Conservation (phyloP, 176 grass and related monocot species). For the Carex scoparia region DNA sequence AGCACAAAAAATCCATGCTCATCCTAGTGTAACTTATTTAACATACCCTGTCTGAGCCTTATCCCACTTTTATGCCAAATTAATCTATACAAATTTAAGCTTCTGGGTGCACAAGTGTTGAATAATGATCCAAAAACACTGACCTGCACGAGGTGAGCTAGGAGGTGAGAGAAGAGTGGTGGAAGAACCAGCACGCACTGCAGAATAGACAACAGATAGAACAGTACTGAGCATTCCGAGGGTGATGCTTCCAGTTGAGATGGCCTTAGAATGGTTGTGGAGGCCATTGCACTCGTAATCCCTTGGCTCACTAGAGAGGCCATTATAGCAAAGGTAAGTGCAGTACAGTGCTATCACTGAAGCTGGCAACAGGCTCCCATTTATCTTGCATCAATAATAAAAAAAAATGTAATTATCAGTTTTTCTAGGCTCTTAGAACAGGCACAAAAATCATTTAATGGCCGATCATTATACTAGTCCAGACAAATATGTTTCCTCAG, state of each 20-base stretch:
- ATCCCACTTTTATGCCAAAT: background rate
- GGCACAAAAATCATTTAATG: background rate
- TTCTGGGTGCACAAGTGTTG: background rate
- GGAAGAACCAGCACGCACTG: conserved; percentile 93
- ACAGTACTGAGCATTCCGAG: conserved; percentile 82
- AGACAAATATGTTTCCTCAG: background rate
- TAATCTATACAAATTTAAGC: background rate
- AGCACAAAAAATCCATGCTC: background rate
- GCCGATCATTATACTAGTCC: background rate
- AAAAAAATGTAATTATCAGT: background rate
- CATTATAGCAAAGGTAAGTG: conserved; percentile 84
- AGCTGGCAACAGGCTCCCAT: conserved; percentile 90
- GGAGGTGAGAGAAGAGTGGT: conserved; percentile 65
- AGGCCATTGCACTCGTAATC: conserved; percentile 94
- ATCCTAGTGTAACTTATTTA: background rate
- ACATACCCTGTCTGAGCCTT: background rate
- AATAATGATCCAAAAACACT: conserved; percentile 6
- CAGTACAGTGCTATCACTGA: conserved; percentile 84
- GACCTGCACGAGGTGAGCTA: conserved; percentile 77
- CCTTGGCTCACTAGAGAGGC: conserved; percentile 93
- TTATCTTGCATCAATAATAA: conserved; percentile 54
- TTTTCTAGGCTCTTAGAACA: background rate
- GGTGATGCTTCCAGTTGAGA: conserved; percentile 87
- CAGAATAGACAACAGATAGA: conserved; percentile 98
- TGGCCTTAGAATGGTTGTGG: conserved; percentile 89